Percentiles rank a stretch among this genome's conserved stretches.
These are phyloP conservation scores for Cryphonectria japonica DNA, from an alignment of 2,329 filamentous ascomycete species.

Conservation along the genomic window DNA sequence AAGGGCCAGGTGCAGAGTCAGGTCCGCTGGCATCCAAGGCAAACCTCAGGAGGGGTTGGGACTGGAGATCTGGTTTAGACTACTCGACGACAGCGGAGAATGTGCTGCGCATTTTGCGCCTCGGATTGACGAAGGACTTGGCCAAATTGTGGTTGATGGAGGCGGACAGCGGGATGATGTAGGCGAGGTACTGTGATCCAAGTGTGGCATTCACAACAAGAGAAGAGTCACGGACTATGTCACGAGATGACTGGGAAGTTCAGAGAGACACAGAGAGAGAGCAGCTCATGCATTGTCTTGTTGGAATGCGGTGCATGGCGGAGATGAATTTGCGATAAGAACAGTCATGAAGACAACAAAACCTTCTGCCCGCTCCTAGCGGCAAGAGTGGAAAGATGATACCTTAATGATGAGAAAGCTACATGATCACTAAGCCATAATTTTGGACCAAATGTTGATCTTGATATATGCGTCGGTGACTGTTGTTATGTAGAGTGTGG, in stretches of 20 bases:
- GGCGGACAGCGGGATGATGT: constrained; percentile 49
- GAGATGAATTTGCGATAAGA: not conserved
- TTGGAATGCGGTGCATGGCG: not conserved
- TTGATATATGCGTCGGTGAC: not conserved
- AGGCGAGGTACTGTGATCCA: not conserved
- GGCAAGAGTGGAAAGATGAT: constrained; percentile 14
- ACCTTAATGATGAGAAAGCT: constrained; percentile 11
- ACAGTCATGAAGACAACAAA: not conserved
- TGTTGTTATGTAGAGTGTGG: not conserved
- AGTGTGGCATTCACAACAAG: not conserved
- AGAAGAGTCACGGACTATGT: not conserved
- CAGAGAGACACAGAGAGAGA: not conserved
- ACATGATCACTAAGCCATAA: not conserved
- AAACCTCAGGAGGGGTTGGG: constrained; percentile 81
- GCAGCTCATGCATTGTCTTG: not conserved
- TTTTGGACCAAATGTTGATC: not conserved
- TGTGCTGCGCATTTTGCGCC: constrained; percentile 71
- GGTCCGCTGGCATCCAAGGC: constrained; percentile 52
- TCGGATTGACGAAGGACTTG: constrained; percentile 76
- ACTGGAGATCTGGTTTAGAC: constrained; percentile 66
- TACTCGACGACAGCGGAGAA: constrained; percentile 66
- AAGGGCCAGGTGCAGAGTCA: constrained; percentile 31
- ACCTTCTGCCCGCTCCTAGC: not conserved
- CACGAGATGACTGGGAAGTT: not conserved
- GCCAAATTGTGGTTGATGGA: constrained; percentile 71